These are phyloP conservation scores for Selaginella tamariscina DNA, from an alignment of 75 land plant species.

Conservation along the genomic window DNA sequence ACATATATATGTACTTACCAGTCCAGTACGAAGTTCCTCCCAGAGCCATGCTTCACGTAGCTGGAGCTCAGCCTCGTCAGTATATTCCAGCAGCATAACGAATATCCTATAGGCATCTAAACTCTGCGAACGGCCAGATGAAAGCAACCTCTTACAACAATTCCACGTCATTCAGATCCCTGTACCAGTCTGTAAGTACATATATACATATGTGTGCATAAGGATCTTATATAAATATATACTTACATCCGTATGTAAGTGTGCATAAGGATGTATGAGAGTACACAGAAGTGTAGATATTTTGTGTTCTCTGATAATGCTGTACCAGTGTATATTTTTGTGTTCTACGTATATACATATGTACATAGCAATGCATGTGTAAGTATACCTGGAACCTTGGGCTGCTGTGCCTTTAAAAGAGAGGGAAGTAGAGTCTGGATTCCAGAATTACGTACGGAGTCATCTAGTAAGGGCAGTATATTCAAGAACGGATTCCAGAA, in stretches of 20 bases:
- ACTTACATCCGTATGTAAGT: not conserved
- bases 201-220: too few species aligned
- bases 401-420: constrained; percentile 33
- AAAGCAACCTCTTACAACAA: constrained; percentile 50
- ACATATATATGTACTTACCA: constrained; percentile 41
- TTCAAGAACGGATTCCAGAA: constrained; percentile 32
- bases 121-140: constrained; percentile 42
- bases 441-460: constrained; percentile 39
- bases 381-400: constrained; percentile 14
- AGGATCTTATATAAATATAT: not conserved
- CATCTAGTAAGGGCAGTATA: constrained; percentile 40
- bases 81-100: constrained; percentile 36
- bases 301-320: not conserved
- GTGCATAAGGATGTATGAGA: not conserved
- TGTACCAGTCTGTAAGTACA: constrained; percentile 28
- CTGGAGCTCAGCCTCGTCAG: constrained; percentile 39
- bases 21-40: constrained; percentile 69
- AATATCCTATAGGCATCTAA: constrained; percentile 54
- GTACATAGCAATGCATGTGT: constrained; percentile 16
- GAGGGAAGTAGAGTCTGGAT: constrained; percentile 47
- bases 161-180: constrained; percentile 37
- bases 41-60: constrained; percentile 43
- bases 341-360: constrained; percentile 20
- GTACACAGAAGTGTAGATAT: not conserved
- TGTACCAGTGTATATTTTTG: constrained; percentile 9